phyloP scores from a whole-genome alignment of 768 basidiomycete genomes.

The Holtermannia corniformis region DNA sequence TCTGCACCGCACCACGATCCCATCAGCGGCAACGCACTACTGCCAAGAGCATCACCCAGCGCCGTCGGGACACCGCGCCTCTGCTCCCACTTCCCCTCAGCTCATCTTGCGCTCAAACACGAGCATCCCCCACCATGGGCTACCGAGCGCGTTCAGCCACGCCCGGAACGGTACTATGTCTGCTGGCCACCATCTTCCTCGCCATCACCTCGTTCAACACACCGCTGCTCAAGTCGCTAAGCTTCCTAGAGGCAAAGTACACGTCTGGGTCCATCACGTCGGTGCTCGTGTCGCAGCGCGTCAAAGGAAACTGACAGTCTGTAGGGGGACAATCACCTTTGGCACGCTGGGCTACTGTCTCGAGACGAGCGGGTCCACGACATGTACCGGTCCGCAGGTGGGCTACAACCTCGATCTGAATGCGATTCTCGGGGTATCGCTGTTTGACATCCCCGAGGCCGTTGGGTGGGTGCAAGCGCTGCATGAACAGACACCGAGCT shows the following conservation, averaged over 20 bases:
- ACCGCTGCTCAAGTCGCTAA: conserved; percentile 78
- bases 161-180: conserved; percentile 75
- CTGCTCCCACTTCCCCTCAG: too few relatives aligned
- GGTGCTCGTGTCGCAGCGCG: conserved; percentile 50
- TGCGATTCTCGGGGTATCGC: conserved; percentile 57
- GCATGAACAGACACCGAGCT: neutral
- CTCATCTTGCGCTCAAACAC: too few relatives aligned
- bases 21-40: neutral
- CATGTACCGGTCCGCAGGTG: conserved; percentile 68
- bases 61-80: neutral
- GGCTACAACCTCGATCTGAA: conserved; percentile 89
- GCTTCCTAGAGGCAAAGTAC: conserved; percentile 56
- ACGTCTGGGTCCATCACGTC: conserved; percentile 6
- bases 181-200: conserved; percentile 66
- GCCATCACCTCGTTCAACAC: conserved; percentile 83
- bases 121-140: conserved; percentile 22
- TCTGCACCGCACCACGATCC: neutral
- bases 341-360: conserved; percentile 86
- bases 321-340: conserved; percentile 54
- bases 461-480: conserved; percentile 4
- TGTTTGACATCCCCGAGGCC: conserved; percentile 66
- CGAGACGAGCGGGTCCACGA: conserved; percentile 36
- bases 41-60: neutral
- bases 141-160: conserved; percentile 64
- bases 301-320: conserved; percentile 41